Evolutionary conservation across 768 basidiomycete genomes (phyloP).

Genomic region (Xerocomus potaroensis): DNA sequence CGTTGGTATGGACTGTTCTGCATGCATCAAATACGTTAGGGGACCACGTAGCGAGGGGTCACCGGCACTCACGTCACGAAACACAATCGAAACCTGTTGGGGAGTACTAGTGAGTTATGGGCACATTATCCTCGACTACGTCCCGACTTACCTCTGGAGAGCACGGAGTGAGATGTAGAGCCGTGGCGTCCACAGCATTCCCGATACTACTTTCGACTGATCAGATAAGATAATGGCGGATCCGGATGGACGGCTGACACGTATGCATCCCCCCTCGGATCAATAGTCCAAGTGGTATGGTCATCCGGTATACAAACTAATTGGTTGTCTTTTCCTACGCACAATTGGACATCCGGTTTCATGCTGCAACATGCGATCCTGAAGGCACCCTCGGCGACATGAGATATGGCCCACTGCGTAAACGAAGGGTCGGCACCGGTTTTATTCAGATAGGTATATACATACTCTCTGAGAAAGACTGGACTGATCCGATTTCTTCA

Average conservation of each 20-base stretch:
- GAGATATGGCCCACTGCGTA: background rate
- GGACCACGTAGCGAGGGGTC: background rate
- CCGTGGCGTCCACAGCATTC: constrained; percentile 4
- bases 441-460: background rate
- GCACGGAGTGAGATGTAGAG: background rate
- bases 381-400: background rate
- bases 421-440: background rate
- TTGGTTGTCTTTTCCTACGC: background rate
- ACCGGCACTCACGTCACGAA: background rate
- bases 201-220: background rate
- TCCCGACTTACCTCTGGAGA: background rate
- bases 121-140: background rate
- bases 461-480: background rate
- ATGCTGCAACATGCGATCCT: background rate
- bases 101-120: background rate
- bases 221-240: background rate
- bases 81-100: background rate
- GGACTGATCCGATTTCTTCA: background rate
- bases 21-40: background rate
- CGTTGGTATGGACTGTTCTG: constrained; percentile 2
- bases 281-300: background rate
- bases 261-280: background rate
- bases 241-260: background rate
- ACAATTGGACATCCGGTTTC: background rate
- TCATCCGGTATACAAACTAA: background rate